Conservation (phyloP, 371 early-diverging fungal genomes). For the Mycotypha africana region DNA sequence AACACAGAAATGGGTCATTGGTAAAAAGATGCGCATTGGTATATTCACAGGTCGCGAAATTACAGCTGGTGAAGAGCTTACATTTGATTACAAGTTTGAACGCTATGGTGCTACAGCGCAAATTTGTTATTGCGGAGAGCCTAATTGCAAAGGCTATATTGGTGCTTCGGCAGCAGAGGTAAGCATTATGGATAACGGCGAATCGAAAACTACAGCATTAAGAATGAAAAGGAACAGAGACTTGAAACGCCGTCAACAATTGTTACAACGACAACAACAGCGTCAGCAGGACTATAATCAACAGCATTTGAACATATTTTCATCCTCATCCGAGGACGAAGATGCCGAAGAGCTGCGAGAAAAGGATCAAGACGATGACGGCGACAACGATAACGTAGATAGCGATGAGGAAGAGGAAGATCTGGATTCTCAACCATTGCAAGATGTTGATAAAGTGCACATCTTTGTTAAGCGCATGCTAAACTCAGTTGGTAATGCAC, state of each 20-base stretch:
- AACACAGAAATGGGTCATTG: constrained; percentile 86
- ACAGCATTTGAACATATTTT: not conserved
- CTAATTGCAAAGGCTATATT: constrained; percentile 87
- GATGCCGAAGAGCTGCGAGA: constrained; percentile 30
- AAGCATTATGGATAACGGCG: not conserved
- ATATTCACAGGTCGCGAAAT: constrained; percentile 73
- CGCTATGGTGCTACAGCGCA: constrained; percentile 86
- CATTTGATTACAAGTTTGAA: constrained; percentile 93
- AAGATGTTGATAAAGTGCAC: constrained; percentile 54
- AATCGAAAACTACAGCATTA: too few relatives aligned
- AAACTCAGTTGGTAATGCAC: constrained; percentile 51
- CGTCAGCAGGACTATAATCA: not conserved
- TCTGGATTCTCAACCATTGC: constrained; percentile 29
- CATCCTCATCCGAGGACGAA: constrained; percentile 1
- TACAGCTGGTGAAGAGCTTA: constrained; percentile 76
- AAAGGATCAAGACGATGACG: constrained; percentile 24
- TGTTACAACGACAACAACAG: too few relatives aligned
- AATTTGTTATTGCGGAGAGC: constrained; percentile 88
- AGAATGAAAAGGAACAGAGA: not conserved
- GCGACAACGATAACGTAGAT: constrained; percentile 12
- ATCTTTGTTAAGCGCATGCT: constrained; percentile 64
- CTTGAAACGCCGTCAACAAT: not conserved
- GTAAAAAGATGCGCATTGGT: constrained; percentile 72
- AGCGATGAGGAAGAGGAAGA: not conserved
- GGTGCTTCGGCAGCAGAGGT: constrained; percentile 58